These are phyloP conservation scores for Pachyrhizus erosus DNA, from an alignment of 306 rosid genomes.

Conservation along the genomic window DNA sequence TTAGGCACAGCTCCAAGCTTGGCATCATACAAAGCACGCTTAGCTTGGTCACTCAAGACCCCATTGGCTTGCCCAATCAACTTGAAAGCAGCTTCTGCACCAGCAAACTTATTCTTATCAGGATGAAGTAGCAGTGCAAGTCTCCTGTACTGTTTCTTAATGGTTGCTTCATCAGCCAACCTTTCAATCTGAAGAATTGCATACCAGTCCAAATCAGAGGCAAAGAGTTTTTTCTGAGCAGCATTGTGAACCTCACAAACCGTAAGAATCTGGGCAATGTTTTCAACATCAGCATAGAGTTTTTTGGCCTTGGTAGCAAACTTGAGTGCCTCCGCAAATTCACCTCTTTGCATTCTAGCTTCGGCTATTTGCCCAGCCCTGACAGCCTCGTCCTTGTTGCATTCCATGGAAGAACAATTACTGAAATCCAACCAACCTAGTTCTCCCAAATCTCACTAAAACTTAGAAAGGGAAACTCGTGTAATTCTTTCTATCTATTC, in stretches of 20 bases:
- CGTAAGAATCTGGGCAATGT: constrained; percentile 64
- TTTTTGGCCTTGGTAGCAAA: constrained; percentile 69
- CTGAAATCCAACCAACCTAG: constrained; percentile 33
- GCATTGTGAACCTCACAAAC: constrained; percentile 75
- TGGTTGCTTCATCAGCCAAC: constrained; percentile 53
- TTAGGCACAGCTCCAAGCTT: constrained; percentile 44
- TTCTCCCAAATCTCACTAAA: background rate
- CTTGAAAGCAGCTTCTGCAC: constrained; percentile 96
- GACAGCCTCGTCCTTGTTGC: constrained; percentile 90
- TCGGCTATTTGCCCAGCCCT: constrained; percentile 79
- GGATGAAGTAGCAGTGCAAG: constrained; percentile 89
- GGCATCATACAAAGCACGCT: constrained; percentile 60
- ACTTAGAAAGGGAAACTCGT: background rate
- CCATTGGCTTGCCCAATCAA: constrained; percentile 81
- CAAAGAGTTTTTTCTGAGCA: constrained; percentile 55
- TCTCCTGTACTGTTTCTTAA: constrained; percentile 79
- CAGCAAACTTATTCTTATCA: constrained; percentile 84
- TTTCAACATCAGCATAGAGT: constrained; percentile 68
- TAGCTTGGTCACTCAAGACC: constrained; percentile 62
- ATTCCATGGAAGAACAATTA: constrained; percentile 66
- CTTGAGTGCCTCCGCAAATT: constrained; percentile 73
- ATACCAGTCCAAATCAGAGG: constrained; percentile 74
- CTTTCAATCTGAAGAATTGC: constrained; percentile 63
- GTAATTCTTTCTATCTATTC: background rate
- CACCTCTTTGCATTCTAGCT: constrained; percentile 62